These are phyloP conservation scores for Rosa hybrid DNA, from an alignment of 331 rosid species.

Conservation along the genomic window DNA sequence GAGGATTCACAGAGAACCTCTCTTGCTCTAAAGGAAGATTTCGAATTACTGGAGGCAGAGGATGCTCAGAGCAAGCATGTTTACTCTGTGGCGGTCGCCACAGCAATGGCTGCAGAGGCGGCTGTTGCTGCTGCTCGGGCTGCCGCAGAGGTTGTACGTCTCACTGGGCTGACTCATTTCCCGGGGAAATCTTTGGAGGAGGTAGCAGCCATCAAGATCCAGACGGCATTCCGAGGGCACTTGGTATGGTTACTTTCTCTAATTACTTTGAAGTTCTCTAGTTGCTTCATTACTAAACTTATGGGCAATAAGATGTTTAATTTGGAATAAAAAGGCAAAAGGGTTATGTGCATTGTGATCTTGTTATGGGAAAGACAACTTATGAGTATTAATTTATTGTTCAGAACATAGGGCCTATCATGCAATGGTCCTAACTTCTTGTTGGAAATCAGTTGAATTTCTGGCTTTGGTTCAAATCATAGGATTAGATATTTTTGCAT, in stretches of 20 bases:
- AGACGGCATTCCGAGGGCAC: slow-evolving; percentile 60
- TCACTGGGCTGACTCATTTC: slow-evolving; percentile 24
- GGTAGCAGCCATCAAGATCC: slow-evolving; percentile 61
- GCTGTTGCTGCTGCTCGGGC: slow-evolving; percentile 84
- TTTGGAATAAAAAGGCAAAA: background rate
- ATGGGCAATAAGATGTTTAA: background rate
- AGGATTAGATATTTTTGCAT: slow-evolving; percentile 1
- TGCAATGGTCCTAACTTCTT: background rate
- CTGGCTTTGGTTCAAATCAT: slow-evolving; percentile 8
- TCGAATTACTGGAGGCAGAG: slow-evolving; percentile 39
- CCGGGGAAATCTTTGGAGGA: slow-evolving; percentile 39
- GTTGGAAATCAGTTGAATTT: background rate
- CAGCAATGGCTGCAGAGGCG: slow-evolving; percentile 84
- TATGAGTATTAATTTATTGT: background rate
- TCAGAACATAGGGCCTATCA: background rate
- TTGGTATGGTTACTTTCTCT: slow-evolving; percentile 39
- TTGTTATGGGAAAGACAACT: background rate
- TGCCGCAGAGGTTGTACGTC: slow-evolving; percentile 71
- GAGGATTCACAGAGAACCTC: background rate
- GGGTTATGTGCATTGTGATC: background rate
- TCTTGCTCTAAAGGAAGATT: slow-evolving; percentile 35
- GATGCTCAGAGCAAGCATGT: slow-evolving; percentile 63
- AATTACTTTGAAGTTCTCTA: background rate
- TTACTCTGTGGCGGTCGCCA: slow-evolving; percentile 77
- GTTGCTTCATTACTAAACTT: background rate